Evolutionary conservation across 2,329 filamentous ascomycete genomes (phyloP).

Genomic region (Colletotrichum eremochloae): DNA sequence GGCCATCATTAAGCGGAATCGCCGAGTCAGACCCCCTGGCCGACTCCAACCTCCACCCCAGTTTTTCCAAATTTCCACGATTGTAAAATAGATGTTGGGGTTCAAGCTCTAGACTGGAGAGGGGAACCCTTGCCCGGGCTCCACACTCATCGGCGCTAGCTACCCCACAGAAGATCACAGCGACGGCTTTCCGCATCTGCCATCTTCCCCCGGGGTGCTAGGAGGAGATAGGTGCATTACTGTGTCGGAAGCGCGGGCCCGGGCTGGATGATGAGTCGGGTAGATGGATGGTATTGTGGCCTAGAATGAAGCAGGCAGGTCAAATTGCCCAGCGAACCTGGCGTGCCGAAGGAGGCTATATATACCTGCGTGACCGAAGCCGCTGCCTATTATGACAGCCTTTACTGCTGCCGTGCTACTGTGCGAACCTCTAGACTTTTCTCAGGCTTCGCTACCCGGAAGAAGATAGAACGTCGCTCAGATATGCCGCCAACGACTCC

Average conservation of each 20-base stretch:
- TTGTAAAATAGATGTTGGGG: slow-evolving; percentile 26
- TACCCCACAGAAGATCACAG: slow-evolving; percentile 14
- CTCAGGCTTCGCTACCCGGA: not conserved
- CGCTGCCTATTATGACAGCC: not conserved
- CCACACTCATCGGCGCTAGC: slow-evolving; percentile 22
- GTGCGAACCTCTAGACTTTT: not conserved
- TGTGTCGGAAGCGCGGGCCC: not conserved
- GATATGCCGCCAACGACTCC: slow-evolving; percentile 26
- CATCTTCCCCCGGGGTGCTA: not conserved
- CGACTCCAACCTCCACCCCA: slow-evolving; percentile 3
- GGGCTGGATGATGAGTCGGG: not conserved
- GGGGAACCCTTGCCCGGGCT: not conserved
- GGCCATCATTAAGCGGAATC: slow-evolving; percentile 34
- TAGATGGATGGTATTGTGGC: not conserved
- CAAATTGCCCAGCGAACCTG: not conserved
- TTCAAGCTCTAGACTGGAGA: slow-evolving; percentile 2
- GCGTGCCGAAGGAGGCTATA: not conserved
- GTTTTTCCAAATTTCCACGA: not conserved
- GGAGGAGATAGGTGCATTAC: not conserved
- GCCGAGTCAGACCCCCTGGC: slow-evolving; percentile 24
- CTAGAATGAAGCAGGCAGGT: slow-evolving; percentile 14
- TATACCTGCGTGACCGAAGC: not conserved
- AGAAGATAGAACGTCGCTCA: not conserved
- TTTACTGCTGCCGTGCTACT: not conserved
- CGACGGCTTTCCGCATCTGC: not conserved